phyloP scores from a whole-genome alignment of 179 eudicot genomes.

The Sideroxylon spinosum region DNA sequence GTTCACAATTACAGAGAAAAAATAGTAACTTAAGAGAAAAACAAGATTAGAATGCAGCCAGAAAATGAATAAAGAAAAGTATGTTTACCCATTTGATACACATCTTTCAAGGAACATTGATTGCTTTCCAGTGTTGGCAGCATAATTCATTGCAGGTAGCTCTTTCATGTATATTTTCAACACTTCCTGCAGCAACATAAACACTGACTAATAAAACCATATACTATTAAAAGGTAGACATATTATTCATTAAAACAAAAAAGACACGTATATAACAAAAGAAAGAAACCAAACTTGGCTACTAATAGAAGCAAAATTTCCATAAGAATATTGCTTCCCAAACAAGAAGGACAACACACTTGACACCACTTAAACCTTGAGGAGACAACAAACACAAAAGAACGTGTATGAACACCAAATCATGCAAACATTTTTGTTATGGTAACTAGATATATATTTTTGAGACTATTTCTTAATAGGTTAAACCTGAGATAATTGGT shows the following conservation, averaged over 20 bases:
- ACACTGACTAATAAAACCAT: background rate
- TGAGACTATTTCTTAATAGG: no score
- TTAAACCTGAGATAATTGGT: no score
- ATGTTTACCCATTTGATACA: slow-evolving; percentile 65
- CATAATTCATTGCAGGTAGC: slow-evolving; percentile 84
- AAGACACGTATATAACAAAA: background rate
- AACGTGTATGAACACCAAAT: background rate
- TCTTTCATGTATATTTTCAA: slow-evolving; percentile 55
- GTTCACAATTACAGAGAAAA: background rate
- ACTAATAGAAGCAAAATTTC: background rate
- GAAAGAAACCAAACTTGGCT: background rate
- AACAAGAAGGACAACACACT: background rate
- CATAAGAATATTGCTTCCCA: background rate
- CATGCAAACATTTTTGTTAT: no score
- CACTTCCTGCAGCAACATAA: slow-evolving; percentile 48
- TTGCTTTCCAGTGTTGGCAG: slow-evolving; percentile 88
- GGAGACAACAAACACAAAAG: background rate
- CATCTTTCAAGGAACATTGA: slow-evolving; percentile 85
- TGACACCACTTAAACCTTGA: background rate
- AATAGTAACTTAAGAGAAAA: background rate
- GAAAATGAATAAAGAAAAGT: background rate
- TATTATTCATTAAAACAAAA: background rate
- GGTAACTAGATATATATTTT: no score
- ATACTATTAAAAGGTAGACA: background rate
- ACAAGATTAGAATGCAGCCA: background rate